Percentiles rank a stretch among this genome's conserved stretches.
These are phyloP conservation scores for Xylaria sp. DNA, from an alignment of 2,329 filamentous ascomycete genomes.

Conservation along the genomic window DNA sequence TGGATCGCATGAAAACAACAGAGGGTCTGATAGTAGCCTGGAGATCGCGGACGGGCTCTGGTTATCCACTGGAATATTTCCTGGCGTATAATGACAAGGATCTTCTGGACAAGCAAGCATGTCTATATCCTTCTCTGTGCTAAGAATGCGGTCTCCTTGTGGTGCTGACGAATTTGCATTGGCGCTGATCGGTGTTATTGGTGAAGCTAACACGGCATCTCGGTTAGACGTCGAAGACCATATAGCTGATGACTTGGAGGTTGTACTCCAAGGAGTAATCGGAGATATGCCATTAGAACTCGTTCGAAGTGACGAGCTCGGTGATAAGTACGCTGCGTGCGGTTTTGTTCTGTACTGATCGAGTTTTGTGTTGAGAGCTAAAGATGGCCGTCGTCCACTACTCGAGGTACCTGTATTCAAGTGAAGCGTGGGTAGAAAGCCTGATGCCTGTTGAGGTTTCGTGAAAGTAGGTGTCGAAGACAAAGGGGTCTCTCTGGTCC, in stretches of 20 bases:
- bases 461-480: slow-evolving; percentile 12
- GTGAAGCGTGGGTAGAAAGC: slow-evolving; percentile 29
- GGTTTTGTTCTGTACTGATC: slow-evolving; percentile 45
- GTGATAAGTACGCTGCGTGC: slow-evolving; percentile 45
- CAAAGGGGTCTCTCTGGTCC: background rate
- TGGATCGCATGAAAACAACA: slow-evolving; percentile 53
- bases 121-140: slow-evolving; percentile 41
- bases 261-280: slow-evolving; percentile 57
- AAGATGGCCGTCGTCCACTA: slow-evolving; percentile 44
- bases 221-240: slow-evolving; percentile 56
- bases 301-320: slow-evolving; percentile 52
- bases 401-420: slow-evolving; percentile 23
- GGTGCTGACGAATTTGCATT: slow-evolving; percentile 39
- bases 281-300: slow-evolving; percentile 59
- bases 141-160: slow-evolving; percentile 48
- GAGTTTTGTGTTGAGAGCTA: slow-evolving; percentile 48
- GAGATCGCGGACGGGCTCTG: slow-evolving; percentile 51
- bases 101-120: slow-evolving; percentile 45
- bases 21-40: slow-evolving; percentile 50
- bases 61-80: slow-evolving; percentile 54
- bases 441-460: slow-evolving; percentile 9
- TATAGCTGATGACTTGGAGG: slow-evolving; percentile 44
- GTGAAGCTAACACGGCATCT: slow-evolving; percentile 60
- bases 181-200: slow-evolving; percentile 55
- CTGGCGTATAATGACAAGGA: slow-evolving; percentile 43